A percentile compares a stretch with the other conserved stretches of the same genome.
These are phyloP conservation scores for Macrocybe gigantea DNA, from an alignment of 768 basidiomycete species.

Conservation along the genomic window DNA sequence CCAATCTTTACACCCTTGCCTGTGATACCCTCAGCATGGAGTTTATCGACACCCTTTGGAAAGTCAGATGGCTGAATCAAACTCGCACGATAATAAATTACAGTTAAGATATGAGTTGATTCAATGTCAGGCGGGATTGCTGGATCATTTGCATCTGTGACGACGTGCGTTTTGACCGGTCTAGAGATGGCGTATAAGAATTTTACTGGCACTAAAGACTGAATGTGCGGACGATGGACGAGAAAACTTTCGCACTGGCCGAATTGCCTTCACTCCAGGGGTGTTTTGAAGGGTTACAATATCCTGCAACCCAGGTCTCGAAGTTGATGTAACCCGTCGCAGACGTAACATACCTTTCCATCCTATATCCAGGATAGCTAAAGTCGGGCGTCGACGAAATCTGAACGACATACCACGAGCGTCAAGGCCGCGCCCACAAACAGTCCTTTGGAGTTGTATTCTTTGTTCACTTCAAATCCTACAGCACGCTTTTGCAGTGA, in stretches of 20 bases:
- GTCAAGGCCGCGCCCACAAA: conserved; percentile 57
- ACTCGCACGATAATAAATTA: conserved; percentile 9
- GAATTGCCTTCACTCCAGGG: conserved; percentile 51
- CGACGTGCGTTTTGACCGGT: conserved; percentile 36
- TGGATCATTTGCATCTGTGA: conserved; percentile 34
- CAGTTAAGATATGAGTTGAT: conserved; percentile 51
- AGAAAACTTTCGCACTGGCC: conserved; percentile 42
- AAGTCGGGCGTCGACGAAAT: background rate
- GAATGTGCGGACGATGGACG: conserved; percentile 32
- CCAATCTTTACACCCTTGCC: conserved; percentile 66
- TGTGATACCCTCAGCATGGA: conserved; percentile 55
- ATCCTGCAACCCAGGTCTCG: conserved; percentile 28
- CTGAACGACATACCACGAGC: conserved; percentile 29
- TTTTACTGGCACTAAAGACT: background rate
- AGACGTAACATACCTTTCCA: conserved; percentile 16
- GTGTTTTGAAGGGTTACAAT: conserved; percentile 35
- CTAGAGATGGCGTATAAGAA: conserved; percentile 19
- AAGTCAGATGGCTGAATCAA: background rate
- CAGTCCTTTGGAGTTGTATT: conserved; percentile 45
- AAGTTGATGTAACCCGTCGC: background rate
- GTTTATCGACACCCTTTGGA: conserved; percentile 51
- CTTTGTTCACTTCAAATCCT: conserved; percentile 39
- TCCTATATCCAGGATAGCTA: conserved; percentile 10
- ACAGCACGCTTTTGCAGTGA: conserved; percentile 37
- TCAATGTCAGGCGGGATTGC: conserved; percentile 37